Base-by-base conservation (phyloP, 805 yeast species). In the Yamadazyma takamatsuzukensis region DNA sequence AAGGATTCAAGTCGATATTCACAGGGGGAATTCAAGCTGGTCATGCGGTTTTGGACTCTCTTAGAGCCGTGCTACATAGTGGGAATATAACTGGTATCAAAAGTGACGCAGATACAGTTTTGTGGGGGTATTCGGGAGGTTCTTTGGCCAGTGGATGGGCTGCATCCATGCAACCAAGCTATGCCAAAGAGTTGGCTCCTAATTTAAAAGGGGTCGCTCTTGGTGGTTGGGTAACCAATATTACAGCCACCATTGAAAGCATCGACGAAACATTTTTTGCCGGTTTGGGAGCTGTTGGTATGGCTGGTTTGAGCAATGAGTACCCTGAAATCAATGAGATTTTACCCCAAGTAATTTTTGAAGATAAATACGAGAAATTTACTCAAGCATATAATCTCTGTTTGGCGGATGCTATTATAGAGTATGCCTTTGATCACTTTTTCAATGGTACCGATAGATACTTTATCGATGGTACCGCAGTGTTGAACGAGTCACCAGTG, bases 91-190 rank as follows among this genome's bases (percentile, higher is more conserved):
- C 55, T 6, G 49, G 50, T 7, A 25, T 50, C 12, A 23, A 34
- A 4, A 18, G 33, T 9, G 42, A 47, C 27, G 48, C 51, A 2
- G 36, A 44, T 25, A 37, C 43, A 1, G 41, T 35, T 8, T 13
- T 60, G 26, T 57, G 57, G 58, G 68, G 68, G 0, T 61, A 53
- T 32, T 54, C 62, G 9, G 68, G 68, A 9, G 67, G 65, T 5
- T 47, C 61, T 1, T 34, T 59, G 17, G 59, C 67, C 6, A 36
- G 57, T 13, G 51, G 57, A 3, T 61, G 68, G 68, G 64, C 63
- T 9, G 53, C 59, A 1, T 48, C 53, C 4, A 33, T 57, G 17
- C 61, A 54, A 34, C 64, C 64, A 3, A 24, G 39, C 2, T 61
- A 61, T 32, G 64, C 65, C 4, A 59, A 60, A 3, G 66, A 61